Evolutionary conservation across 2,329 filamentous ascomycete species (phyloP).

Genomic region (Fusarium palustre): DNA sequence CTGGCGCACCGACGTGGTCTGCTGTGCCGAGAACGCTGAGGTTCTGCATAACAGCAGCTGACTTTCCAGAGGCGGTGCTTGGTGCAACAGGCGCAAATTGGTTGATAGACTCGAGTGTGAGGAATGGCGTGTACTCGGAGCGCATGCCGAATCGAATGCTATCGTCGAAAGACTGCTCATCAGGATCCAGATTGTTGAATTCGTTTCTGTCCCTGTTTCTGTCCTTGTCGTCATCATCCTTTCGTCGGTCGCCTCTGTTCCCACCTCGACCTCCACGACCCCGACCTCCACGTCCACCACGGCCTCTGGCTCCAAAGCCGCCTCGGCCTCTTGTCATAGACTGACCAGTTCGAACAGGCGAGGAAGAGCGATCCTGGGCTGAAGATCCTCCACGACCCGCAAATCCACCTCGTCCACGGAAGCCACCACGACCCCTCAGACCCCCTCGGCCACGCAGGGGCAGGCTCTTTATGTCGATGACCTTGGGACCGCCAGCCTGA

Average conservation of each 20-base stretch:
- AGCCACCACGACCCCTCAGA: conserved; percentile 44
- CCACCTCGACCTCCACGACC: conserved; percentile 38
- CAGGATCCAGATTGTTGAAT: conserved; percentile 48
- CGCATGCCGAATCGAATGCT: conserved; percentile 52
- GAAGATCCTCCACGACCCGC: conserved; percentile 31
- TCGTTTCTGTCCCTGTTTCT: conserved; percentile 44
- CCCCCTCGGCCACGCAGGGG: conserved; percentile 43
- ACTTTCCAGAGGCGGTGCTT: conserved; percentile 45
- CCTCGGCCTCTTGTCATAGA: conserved; percentile 34
- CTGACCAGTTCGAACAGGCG: conserved; percentile 12
- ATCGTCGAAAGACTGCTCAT: conserved; percentile 52
- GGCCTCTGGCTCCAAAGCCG: conserved; percentile 28
- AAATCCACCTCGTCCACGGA: conserved; percentile 22
- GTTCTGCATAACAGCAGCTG: conserved; percentile 52
- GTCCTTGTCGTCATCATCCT: conserved; percentile 44
- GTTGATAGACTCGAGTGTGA: conserved; percentile 50
- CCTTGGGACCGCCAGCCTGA: conserved; percentile 46
- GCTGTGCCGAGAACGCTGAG: conserved; percentile 53
- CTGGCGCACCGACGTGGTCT: conserved; percentile 50
- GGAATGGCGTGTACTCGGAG: conserved; percentile 50
- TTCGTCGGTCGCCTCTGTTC: conserved; percentile 27
- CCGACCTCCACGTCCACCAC: conserved; percentile 36
- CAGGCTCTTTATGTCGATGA: conserved; percentile 56
- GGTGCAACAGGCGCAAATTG: conserved; percentile 50
- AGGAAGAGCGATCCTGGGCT: conserved; percentile 20